Evolutionary conservation across 1,284 basidiomycete genomes (phyloP).

Genomic region (Fistulinella cinereoalba): DNA sequence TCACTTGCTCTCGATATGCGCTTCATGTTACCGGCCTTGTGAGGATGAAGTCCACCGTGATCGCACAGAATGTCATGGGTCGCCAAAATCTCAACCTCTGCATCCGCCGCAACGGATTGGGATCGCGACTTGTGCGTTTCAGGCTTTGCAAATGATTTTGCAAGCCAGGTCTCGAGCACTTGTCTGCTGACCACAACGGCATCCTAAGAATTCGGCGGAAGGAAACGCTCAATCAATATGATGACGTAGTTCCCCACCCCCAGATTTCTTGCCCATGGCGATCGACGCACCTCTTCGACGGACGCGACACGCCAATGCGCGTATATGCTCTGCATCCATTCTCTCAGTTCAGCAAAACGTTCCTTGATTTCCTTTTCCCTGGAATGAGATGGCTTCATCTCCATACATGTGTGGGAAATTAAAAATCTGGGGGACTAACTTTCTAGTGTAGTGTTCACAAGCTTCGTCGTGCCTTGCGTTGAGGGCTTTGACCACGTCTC

Average conservation of each 20-base stretch:
- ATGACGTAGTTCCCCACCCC: constrained; percentile 5
- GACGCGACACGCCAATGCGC: constrained; percentile 55
- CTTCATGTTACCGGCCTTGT: constrained; percentile 60
- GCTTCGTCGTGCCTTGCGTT: constrained; percentile 54
- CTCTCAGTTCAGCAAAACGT: constrained; percentile 49
- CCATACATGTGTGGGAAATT: constrained; percentile 17
- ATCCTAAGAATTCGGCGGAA: constrained; percentile 38
- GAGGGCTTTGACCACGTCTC: constrained; percentile 50
- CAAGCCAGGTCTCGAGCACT: constrained; percentile 61
- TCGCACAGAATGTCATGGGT: constrained; percentile 51
- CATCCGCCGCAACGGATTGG: constrained; percentile 17
- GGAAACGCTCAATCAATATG: constrained; percentile 8
- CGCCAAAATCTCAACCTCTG: constrained; percentile 13
- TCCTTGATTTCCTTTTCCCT: constrained; percentile 46
- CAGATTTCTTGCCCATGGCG: constrained; percentile 9
- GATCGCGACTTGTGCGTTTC: constrained; percentile 22
- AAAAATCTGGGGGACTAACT: constrained; percentile 38
- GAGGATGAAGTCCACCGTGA: constrained; percentile 59
- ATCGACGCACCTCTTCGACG: constrained; percentile 43
- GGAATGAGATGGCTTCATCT: constrained; percentile 11
- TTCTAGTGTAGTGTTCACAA: constrained; percentile 49
- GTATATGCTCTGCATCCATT: constrained; percentile 60
- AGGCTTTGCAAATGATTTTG: constrained; percentile 33
- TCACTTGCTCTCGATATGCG: constrained; percentile 44
- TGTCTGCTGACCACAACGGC: constrained; percentile 57